Evolutionary conservation across 2,329 filamentous ascomycete genomes (phyloP).

Genomic region (Penicillium sumatraense): DNA sequence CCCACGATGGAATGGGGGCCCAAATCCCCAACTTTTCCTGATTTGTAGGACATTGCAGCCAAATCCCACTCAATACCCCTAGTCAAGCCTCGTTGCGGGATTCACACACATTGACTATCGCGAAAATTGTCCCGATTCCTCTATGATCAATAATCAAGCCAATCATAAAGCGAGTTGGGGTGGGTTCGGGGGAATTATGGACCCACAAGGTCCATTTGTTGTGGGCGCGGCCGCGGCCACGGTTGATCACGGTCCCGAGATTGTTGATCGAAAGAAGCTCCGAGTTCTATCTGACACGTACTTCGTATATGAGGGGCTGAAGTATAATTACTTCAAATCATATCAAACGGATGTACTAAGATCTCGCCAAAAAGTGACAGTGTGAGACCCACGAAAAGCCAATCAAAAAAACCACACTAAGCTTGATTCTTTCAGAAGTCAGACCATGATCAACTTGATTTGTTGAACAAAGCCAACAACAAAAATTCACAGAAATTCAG

Average conservation of each 20-base stretch:
- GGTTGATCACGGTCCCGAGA: not conserved
- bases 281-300: too few relatives aligned
- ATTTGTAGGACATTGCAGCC: not conserved
- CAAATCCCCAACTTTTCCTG: not conserved
- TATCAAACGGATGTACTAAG: too few relatives aligned
- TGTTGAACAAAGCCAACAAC: too few relatives aligned
- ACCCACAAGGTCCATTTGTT: not conserved
- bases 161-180: not conserved
- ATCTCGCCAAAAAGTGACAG: too few relatives aligned
- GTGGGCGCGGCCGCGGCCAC: not conserved
- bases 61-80: not conserved
- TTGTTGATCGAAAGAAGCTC: not conserved
- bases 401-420: too few relatives aligned
- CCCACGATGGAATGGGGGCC: not conserved
- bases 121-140: not conserved
- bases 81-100: not conserved
- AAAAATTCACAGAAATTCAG: too few relatives aligned
- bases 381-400: too few relatives aligned
- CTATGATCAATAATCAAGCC: constrained; percentile 2
- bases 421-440: too few relatives aligned
- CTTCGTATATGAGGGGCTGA: too few relatives aligned
- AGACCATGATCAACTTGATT: too few relatives aligned
- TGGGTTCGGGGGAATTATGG: not conserved
- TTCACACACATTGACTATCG: not conserved
- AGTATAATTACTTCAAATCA: too few relatives aligned